Base-by-base conservation (phyloP, 2,329 filamentous ascomycete genomes). In the Ophiosphaerella korrae region DNA sequence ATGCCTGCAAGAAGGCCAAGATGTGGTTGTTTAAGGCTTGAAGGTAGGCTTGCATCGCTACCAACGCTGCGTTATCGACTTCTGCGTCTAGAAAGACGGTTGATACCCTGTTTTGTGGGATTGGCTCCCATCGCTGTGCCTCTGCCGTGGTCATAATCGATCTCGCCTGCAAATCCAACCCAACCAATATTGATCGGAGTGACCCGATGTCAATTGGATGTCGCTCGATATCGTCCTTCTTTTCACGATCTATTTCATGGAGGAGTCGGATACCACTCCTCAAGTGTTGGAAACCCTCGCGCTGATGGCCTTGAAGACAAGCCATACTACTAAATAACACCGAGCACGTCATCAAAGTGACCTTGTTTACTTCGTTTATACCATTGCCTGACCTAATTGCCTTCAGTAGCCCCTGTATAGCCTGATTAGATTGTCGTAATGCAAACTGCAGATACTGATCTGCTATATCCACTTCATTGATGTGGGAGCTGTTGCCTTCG, bases 221-320 rank as follows among this genome's bases (percentile, higher is more conserved):
- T 8, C 42, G 37, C 36, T 45, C 38, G 1, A 33, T 23, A 3
- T 50, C 43, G 5, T 31, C 40, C 3, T 52, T 39, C 7, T 57
- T 49, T 13, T 60, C 52, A 14, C 53, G 31, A 11, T 71, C 67
- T 9, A 64, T 52, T 40, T 73, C 67, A 34, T 60, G 56, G 6
- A 73, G 44, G 34, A 73, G 63, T 36, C 61, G 61, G 23, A 73
- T 53, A 2, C 69, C 70, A 23, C 64, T 67, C 2, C 67, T 61
- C 11, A 71, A 48, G 46, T 73, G 69, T 23, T 64, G 58, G 1
- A 71, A 45, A 7, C 67, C 68, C 3, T 57, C 55, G 29, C 42
- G 51, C 24, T 68, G 64, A 33, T 72, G 66, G 7, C 68, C 66
- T 49, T 72, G 67, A 3, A 73, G 58, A 36, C 67, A 69, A 11